These are phyloP conservation scores for Stylosanthes scabra DNA, from an alignment of 331 rosid species.

Conservation along the genomic window DNA sequence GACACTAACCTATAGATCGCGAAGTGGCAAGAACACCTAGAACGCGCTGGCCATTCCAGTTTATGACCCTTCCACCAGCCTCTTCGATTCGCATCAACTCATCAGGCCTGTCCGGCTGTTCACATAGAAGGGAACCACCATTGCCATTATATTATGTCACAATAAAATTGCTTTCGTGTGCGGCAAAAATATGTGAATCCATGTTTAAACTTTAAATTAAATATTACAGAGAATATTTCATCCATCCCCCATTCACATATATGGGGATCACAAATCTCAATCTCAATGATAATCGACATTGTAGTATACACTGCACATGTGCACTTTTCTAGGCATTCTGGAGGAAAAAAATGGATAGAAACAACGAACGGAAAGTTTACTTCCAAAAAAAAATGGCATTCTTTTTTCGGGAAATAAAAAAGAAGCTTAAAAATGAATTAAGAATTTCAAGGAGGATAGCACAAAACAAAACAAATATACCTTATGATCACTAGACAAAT, in stretches of 20 bases:
- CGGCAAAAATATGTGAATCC: neutral
- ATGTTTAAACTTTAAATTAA: neutral
- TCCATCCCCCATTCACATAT: neutral
- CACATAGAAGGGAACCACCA: conserved; percentile 16
- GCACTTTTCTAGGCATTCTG: neutral
- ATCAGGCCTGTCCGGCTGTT: conserved; percentile 80
- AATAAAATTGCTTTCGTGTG: neutral
- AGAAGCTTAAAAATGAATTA: neutral
- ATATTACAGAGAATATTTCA: too few species aligned
- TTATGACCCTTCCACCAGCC: conserved; percentile 88
- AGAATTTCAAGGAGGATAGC: neutral
- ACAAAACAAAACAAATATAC: conserved; percentile 40
- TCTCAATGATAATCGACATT: neutral
- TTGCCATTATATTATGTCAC: neutral
- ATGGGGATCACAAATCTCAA: conserved; percentile 31
- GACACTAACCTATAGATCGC: conserved; percentile 85
- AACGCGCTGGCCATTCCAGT: conserved; percentile 92
- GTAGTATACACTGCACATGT: neutral
- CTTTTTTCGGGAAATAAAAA: neutral
- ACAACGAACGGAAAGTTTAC: neutral
- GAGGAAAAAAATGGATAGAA: neutral
- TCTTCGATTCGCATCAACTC: conserved; percentile 93
- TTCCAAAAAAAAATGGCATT: neutral
- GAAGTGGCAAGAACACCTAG: conserved; percentile 95
- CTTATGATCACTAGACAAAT: conserved; percentile 86